A percentile compares a stretch with the other conserved stretches of the same genome.
phyloP scores from a whole-genome alignment of 805 yeast genomes.

The Yamadazyma sp. region DNA sequence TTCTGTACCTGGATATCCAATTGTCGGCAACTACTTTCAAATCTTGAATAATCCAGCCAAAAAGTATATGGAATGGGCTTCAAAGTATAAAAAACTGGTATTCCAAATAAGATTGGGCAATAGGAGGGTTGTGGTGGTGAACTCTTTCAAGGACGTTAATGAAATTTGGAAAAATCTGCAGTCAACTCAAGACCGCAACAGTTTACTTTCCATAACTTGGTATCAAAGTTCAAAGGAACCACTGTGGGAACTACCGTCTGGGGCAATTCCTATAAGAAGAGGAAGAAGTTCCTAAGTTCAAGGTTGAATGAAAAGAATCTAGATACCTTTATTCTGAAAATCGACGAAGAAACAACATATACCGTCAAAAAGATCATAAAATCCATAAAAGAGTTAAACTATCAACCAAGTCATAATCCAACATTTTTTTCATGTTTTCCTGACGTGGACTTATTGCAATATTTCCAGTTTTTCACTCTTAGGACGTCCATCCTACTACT shows the following conservation, averaged over 20 bases:
- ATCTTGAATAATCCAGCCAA: conserved; percentile 49
- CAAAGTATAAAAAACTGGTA: conserved; percentile 38
- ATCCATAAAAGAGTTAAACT: conserved; percentile 12
- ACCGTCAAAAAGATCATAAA: conserved; percentile 17
- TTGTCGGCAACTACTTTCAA: conserved; percentile 50
- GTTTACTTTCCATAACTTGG: conserved; percentile 64
- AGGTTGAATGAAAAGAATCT: conserved; percentile 39
- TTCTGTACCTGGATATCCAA: conserved; percentile 45
- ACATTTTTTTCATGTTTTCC: conserved; percentile 3
- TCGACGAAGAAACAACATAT: conserved; percentile 36
- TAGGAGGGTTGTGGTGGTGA: conserved; percentile 59
- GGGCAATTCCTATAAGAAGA: conserved; percentile 43
- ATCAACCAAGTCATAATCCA: conserved; percentile 19
- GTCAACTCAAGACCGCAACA: conserved; percentile 63
- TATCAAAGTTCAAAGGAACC: conserved; percentile 53
- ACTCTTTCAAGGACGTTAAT: conserved; percentile 53
- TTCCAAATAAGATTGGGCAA: conserved; percentile 65
- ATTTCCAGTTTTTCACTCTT: conserved; percentile 50
- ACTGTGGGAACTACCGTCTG: conserved; percentile 68
- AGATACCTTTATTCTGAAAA: conserved; percentile 24
- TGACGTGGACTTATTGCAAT: conserved; percentile 40
- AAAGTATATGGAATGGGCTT: conserved; percentile 44
- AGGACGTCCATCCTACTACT: conserved; percentile 49
- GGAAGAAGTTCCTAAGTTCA: conserved; percentile 48
- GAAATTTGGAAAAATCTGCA: conserved; percentile 49